Evolutionary conservation across 768 basidiomycete genomes (phyloP), one percentile per base, ranked within the genome.

Genomic region (Leccinum sublutescens): DNA sequence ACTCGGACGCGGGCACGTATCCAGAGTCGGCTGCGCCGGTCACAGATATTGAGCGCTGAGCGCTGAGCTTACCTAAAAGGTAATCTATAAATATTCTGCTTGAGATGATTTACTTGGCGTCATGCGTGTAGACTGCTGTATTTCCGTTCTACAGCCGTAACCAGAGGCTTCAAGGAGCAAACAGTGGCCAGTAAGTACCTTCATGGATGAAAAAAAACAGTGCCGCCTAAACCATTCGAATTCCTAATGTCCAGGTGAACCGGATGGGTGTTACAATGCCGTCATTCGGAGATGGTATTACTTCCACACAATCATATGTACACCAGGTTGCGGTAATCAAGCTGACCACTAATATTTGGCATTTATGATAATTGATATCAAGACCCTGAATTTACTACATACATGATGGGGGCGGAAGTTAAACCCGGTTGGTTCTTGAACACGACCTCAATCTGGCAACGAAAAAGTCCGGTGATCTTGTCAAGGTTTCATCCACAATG

Each of bases 61-160:
- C 31, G 10, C 31, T 33, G 61, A 53, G 50, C 52, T 49, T n/a
- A 15, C 60, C 21, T 11, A 58, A 56, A 54, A 17, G 45, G 62
- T 9, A 23, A 53, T 36, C 25, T 55, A 29, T 61, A 52, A 56
- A 57, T 60, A 49, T 33, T 38, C 21, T 45, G 12, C 43, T 19
- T 45, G 10, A 19, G 12, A 29, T 29, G 2, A 2, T 14, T 49
- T 60, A 19, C 54, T 47, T 43, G 62, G 45, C 58, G 7, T 52
- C 43, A 27, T 14, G 34, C 34, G 12, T 34, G 34, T 14, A 34
- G 34, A 34, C 14, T 29, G 25, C 25, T 59, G 51, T 64, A 68
- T 58, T 47, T 63, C 69, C 69, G 69, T 67, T 66, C 66, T 72
- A 73, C 19, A 51, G 23, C 69, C 69, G 56, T 58, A 11, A 6